Percentiles rank a stretch among this genome's conserved stretches.
Conservation (phyloP, 2,329 filamentous ascomycete genomes). For the Pezicula neosporulosa region DNA sequence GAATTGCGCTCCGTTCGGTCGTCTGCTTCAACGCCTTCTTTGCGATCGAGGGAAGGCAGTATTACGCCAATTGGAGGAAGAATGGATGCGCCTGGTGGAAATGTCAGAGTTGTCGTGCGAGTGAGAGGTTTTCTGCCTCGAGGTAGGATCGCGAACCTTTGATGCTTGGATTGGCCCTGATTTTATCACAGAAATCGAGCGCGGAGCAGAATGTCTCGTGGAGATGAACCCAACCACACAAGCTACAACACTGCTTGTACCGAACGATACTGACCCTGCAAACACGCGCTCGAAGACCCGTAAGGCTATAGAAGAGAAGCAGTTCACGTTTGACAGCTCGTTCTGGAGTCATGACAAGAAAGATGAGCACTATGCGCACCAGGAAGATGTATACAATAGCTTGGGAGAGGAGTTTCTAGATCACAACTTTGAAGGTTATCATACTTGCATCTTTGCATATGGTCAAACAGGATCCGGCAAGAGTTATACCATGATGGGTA, state of each 20-base stretch:
- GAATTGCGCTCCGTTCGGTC: slow-evolving; percentile 47
- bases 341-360: slow-evolving; percentile 89
- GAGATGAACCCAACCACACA: slow-evolving; percentile 88
- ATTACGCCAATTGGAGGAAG: slow-evolving; percentile 48
- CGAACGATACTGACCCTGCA: slow-evolving; percentile 51
- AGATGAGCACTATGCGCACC: slow-evolving; percentile 84
- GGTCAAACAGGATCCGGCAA: slow-evolving; percentile 97
- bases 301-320: slow-evolving; percentile 80
- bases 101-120: slow-evolving; percentile 79
- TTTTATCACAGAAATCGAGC: slow-evolving; percentile 65
- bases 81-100: slow-evolving; percentile 61
- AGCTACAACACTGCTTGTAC: slow-evolving; percentile 75
- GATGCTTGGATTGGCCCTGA: slow-evolving; percentile 16
- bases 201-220: slow-evolving; percentile 80
- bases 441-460: slow-evolving; percentile 98
- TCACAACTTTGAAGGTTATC: slow-evolving; percentile 98
- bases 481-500: slow-evolving; percentile 98
- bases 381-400: slow-evolving; percentile 91
- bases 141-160: slow-evolving; percentile 47
- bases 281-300: slow-evolving; percentile 61
- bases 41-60: slow-evolving; percentile 70
- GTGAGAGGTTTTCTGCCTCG: slow-evolving; percentile 75
- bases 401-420: slow-evolving; percentile 96
- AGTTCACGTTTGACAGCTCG: slow-evolving; percentile 94
- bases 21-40: slow-evolving; percentile 73